These are phyloP conservation scores for Bauhinia variegata DNA, from an alignment of 306 rosid species.

Conservation along the genomic window DNA sequence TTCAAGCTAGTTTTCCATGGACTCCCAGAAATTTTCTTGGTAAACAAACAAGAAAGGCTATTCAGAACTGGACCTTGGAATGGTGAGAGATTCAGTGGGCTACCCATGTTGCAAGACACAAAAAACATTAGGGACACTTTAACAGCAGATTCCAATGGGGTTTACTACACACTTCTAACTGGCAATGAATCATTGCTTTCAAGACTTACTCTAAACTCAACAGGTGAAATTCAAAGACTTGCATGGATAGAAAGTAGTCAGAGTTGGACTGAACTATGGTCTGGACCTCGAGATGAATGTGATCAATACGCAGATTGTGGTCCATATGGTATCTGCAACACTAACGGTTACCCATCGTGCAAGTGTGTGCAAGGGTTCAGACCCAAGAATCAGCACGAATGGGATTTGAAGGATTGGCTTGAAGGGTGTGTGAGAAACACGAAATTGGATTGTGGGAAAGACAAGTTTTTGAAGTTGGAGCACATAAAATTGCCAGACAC, in stretches of 20 bases:
- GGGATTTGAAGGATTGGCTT: neutral
- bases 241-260: conserved; percentile 41
- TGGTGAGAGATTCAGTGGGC: conserved; percentile 51
- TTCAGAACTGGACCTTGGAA: conserved; percentile 73
- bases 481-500: conserved; percentile 49
- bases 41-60: neutral
- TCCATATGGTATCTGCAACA: conserved; percentile 64
- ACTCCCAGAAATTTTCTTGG: conserved; percentile 54
- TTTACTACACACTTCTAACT: conserved; percentile 41
- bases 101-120: conserved; percentile 45
- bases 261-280: conserved; percentile 52
- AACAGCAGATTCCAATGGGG: conserved; percentile 29
- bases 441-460: neutral
- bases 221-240: conserved; percentile 39
- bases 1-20: conserved; percentile 49
- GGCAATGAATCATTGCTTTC: conserved; percentile 27
- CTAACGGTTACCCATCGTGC: conserved; percentile 58
- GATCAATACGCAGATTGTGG: conserved; percentile 53
- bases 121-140: conserved; percentile 32
- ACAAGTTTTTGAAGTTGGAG: conserved; percentile 34
- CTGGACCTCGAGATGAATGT: conserved; percentile 54
- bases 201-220: conserved; percentile 37
- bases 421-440: no score
- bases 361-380: conserved; percentile 29
- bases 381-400: neutral